Evolutionary conservation across 139 green algal genomes (phyloP).

Genomic region (Chlamydomonas sp.): DNA sequence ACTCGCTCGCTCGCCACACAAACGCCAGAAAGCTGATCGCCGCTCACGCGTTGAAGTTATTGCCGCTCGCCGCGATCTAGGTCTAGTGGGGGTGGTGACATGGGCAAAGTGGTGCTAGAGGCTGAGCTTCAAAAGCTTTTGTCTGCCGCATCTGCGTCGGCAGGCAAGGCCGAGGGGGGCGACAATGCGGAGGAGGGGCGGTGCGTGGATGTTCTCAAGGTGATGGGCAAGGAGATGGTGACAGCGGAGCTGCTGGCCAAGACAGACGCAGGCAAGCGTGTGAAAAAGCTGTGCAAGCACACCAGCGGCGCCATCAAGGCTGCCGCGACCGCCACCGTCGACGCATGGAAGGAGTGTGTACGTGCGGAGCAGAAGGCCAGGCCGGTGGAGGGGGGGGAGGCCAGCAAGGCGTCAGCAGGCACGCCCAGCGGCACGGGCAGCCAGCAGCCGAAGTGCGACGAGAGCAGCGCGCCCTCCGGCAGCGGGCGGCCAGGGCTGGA

Average conservation of each 20-base stretch:
- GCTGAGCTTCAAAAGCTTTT: constrained; percentile 18
- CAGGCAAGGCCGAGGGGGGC: constrained; percentile 15
- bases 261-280: constrained; percentile 67
- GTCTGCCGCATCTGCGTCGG: background rate
- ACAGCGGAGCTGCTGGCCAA: constrained; percentile 54
- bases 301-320: constrained; percentile 27
- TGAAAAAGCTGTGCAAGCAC: constrained; percentile 72
- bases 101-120: background rate
- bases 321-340: constrained; percentile 48
- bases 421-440: background rate
- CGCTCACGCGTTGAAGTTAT: too few relatives aligned
- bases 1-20: too few relatives aligned
- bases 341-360: constrained; percentile 67
- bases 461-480: background rate
- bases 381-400: constrained; percentile 5
- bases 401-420: background rate
- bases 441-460: too few relatives aligned
- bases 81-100: too few relatives aligned
- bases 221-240: constrained; percentile 42
- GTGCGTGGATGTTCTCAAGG: constrained; percentile 55
- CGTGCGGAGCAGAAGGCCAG: constrained; percentile 26
- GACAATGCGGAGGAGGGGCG: constrained; percentile 49
- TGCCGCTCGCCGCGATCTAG: too few relatives aligned
- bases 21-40: too few relatives aligned
- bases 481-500: too few relatives aligned